These are phyloP conservation scores for Mycena epipterygia DNA, from an alignment of 768 basidiomycete genomes.

Conservation along the genomic window DNA sequence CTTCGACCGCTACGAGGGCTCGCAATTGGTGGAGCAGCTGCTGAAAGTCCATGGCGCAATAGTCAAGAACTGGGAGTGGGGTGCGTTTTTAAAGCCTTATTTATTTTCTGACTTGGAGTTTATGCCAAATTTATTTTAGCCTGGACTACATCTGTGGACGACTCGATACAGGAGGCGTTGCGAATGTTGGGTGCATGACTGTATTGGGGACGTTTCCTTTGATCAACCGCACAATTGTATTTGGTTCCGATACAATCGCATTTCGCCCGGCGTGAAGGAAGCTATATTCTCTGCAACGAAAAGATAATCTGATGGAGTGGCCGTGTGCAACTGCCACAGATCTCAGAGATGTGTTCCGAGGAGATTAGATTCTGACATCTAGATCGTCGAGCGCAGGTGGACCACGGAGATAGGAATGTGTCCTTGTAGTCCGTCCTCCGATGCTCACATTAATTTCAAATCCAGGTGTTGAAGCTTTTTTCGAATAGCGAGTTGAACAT, in stretches of 20 bases:
- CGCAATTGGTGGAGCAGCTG: slow-evolving; percentile 45
- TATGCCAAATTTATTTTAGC: not conserved
- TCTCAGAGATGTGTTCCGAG: too few species aligned
- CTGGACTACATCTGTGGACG: slow-evolving; percentile 65
- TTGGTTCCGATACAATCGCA: slow-evolving; percentile 5
- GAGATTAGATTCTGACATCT: too few species aligned
- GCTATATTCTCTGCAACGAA: not conserved
- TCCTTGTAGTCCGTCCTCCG: not conserved
- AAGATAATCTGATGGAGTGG: not conserved
- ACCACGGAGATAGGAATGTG: not conserved
- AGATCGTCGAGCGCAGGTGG: too few species aligned
- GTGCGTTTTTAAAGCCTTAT: slow-evolving; percentile 29
- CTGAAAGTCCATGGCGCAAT: slow-evolving; percentile 56
- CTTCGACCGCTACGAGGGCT: slow-evolving; percentile 29
- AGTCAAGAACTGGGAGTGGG: slow-evolving; percentile 72
- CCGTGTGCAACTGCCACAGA: too few species aligned
- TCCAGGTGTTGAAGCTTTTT: too few species aligned
- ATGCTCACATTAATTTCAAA: too few species aligned
- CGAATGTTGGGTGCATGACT: slow-evolving; percentile 36
- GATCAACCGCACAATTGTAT: not conserved
- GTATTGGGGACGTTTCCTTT: not conserved
- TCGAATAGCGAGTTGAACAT: too few species aligned
- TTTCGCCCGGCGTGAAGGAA: not conserved
- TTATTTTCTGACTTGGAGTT: not conserved
- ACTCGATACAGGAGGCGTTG: slow-evolving; percentile 54